phyloP scores from a whole-genome alignment of 768 basidiomycete genomes.

The Lactarius psammicola region DNA sequence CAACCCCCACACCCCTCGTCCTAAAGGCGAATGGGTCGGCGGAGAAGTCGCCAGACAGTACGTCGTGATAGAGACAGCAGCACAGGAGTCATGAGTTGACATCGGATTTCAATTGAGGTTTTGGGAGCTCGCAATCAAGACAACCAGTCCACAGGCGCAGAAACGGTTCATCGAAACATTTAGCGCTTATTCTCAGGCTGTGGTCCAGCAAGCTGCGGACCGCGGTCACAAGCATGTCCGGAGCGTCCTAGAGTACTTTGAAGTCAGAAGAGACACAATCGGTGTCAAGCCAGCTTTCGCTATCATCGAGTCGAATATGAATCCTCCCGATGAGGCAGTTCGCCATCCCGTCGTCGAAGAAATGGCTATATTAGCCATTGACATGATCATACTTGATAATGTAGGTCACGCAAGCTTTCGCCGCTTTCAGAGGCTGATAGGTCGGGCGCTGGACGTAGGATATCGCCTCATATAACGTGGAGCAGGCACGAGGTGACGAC shows the following conservation, averaged over 20 bases:
- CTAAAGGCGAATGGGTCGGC: conserved; percentile 10
- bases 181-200: background rate
- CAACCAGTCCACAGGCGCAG: conserved; percentile 8
- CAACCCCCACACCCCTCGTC: conserved; percentile 25
- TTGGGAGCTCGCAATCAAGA: conserved; percentile 19
- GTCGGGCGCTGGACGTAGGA: conserved; percentile 26
- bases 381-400: conserved; percentile 8
- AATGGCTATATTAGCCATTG: background rate
- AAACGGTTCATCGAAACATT: conserved; percentile 11
- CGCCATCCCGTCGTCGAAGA: conserved; percentile 7
- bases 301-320: conserved; percentile 4
- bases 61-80: background rate
- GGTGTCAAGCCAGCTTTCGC: background rate
- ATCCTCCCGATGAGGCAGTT: conserved; percentile 2
- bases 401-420: background rate
- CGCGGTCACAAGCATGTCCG: background rate
- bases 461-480: conserved; percentile 33
- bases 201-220: background rate
- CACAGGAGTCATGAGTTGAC: background rate
- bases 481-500: conserved; percentile 38
- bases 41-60: conserved; percentile 26
- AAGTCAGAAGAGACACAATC: background rate
- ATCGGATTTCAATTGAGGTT: conserved; percentile 1
- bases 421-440: background rate
- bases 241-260: conserved; percentile 7